A percentile compares a stretch with the other conserved stretches of the same genome.
phyloP scores from a whole-genome alignment of 257 asterid genomes.

The Eustoma russellianum region DNA sequence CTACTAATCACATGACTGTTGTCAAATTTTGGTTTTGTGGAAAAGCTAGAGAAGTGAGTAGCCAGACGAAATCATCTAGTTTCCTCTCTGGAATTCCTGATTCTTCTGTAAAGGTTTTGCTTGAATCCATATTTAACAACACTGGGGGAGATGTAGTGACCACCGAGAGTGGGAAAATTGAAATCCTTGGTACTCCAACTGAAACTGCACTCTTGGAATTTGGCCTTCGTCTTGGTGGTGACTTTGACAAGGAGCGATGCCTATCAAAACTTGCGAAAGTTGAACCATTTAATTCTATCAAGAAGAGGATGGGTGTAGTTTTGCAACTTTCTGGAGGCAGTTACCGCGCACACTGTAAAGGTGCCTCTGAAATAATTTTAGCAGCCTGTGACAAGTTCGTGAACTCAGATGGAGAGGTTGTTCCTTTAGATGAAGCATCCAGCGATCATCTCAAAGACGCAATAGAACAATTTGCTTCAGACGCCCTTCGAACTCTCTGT shows the following conservation, averaged over 20 bases:
- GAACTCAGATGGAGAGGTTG: constrained; percentile 42
- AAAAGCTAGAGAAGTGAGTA: constrained; percentile 34
- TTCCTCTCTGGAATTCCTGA: constrained; percentile 51
- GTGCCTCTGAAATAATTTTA: constrained; percentile 81
- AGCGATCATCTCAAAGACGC: constrained; percentile 34
- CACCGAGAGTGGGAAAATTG: constrained; percentile 38
- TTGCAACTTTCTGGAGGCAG: constrained; percentile 51
- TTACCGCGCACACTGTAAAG: constrained; percentile 78
- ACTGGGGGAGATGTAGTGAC: constrained; percentile 81
- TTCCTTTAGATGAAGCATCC: constrained; percentile 45
- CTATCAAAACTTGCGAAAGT: constrained; percentile 54
- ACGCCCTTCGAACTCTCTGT: constrained; percentile 76
- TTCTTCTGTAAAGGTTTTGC: constrained; percentile 35
- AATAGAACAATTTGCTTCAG: constrained; percentile 66
- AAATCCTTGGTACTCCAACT: constrained; percentile 78
- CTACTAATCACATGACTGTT: constrained; percentile 81
- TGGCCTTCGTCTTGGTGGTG: constrained; percentile 73
- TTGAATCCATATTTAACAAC: constrained; percentile 61
- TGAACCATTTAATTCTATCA: constrained; percentile 76
- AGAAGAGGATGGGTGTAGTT: constrained; percentile 84
- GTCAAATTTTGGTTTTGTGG: constrained; percentile 64
- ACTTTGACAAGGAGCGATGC: constrained; percentile 45
- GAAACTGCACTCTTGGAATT: constrained; percentile 81
- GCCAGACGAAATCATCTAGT: constrained; percentile 27
- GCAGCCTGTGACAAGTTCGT: constrained; percentile 64